Evolutionary conservation across 805 yeast genomes (phyloP).

Genomic region (Wickerhamomyces bovis): DNA sequence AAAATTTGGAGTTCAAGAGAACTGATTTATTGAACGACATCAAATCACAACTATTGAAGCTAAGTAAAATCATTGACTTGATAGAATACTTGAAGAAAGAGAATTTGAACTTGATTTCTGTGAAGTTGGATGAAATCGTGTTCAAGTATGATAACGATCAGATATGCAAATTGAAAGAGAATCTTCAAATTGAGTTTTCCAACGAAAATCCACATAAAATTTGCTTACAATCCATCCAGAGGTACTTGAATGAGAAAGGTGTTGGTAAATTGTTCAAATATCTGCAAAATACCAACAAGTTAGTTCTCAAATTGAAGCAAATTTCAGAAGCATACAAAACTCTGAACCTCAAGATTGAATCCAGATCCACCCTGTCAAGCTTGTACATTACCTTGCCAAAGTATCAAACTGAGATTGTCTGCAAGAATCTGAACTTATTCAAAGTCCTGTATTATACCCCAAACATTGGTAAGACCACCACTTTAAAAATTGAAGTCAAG

Average conservation of each 20-base stretch:
- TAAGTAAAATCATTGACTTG: slow-evolving; percentile 21
- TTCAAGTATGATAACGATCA: slow-evolving; percentile 22
- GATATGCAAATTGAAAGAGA: slow-evolving; percentile 18
- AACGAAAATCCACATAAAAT: slow-evolving; percentile 20
- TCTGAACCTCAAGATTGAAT: slow-evolving; percentile 1
- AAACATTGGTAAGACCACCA: neutral
- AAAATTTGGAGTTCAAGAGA: slow-evolving; percentile 15
- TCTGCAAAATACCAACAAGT: slow-evolving; percentile 15
- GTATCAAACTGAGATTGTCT: slow-evolving; percentile 11
- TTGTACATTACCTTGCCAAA: neutral
- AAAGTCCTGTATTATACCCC: slow-evolving; percentile 14
- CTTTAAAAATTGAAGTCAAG: neutral
- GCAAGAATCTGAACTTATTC: slow-evolving; percentile 16
- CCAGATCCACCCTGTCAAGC: neutral
- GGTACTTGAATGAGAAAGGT: slow-evolving; percentile 17
- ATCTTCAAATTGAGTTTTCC: slow-evolving; percentile 19
- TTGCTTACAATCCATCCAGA: slow-evolving; percentile 19
- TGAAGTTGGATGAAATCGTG: slow-evolving; percentile 20
- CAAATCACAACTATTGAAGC: slow-evolving; percentile 13
- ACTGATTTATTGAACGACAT: slow-evolving; percentile 8
- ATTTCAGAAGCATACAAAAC: slow-evolving; percentile 5
- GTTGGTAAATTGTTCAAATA: slow-evolving; percentile 7
- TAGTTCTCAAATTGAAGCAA: slow-evolving; percentile 15
- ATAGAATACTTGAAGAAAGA: slow-evolving; percentile 18
- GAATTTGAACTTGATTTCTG: slow-evolving; percentile 19